A percentile compares a stretch with the other conserved stretches of the same genome.
Conservation (phyloP, 2,329 filamentous ascomycete genomes). For the Aspergillus pseudonomiae region DNA sequence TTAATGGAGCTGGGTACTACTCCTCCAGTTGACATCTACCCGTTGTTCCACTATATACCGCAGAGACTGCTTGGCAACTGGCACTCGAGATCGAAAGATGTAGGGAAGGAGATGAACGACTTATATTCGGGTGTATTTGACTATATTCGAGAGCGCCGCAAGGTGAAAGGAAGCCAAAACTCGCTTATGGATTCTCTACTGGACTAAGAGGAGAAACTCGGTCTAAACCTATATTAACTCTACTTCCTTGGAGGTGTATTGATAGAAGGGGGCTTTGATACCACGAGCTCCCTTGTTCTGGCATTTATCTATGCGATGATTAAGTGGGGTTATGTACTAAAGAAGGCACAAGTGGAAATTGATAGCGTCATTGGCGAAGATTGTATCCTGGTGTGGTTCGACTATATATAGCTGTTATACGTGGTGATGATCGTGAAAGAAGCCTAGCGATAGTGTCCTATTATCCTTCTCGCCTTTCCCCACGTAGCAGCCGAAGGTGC, state of each 20-base stretch:
- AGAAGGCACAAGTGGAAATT: constrained; percentile 51
- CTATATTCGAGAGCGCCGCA: constrained; percentile 39
- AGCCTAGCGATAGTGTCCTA: constrained; percentile 59
- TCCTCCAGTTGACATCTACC: constrained; percentile 53
- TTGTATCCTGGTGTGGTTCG: constrained; percentile 53
- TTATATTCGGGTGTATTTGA: constrained; percentile 42
- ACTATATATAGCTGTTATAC: constrained; percentile 56
- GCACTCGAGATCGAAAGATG: constrained; percentile 39
- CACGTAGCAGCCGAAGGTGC: constrained; percentile 45
- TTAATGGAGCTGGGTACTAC: constrained; percentile 52
- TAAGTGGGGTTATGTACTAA: constrained; percentile 50
- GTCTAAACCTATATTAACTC: constrained; percentile 44
- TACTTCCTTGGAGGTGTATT: constrained; percentile 44
- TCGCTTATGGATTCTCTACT: constrained; percentile 47
- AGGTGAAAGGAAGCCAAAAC: constrained; percentile 25
- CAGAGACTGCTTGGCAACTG: constrained; percentile 46
- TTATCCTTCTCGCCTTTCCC: constrained; percentile 57
- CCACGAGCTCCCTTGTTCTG: constrained; percentile 45
- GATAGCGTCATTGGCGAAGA: constrained; percentile 54
- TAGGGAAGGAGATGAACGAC: constrained; percentile 45
- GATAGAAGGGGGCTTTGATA: constrained; percentile 49
- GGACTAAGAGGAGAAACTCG: constrained; percentile 40
- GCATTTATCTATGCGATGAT: constrained; percentile 55
- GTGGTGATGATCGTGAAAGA: constrained; percentile 60
- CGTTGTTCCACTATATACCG: constrained; percentile 48